Evolutionary conservation across 1,284 basidiomycete genomes (phyloP).

Genomic region (Cutaneotrichosporon cavernicola): DNA sequence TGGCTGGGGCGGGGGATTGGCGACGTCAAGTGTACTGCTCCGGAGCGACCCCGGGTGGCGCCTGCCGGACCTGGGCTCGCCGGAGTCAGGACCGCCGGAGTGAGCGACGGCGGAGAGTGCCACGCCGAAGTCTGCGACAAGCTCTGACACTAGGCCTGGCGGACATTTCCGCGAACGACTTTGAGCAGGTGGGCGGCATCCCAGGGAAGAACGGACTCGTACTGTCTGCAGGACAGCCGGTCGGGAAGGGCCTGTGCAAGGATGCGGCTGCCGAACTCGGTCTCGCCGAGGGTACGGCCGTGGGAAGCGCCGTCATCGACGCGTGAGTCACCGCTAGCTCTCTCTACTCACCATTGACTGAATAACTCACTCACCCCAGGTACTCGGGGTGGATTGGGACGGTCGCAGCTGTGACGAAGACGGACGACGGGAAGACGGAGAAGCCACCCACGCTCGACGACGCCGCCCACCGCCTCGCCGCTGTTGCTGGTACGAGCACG

Average conservation of each 20-base stretch:
- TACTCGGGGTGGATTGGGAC: conserved; percentile 99
- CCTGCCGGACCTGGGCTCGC: background rate
- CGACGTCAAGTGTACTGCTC: background rate
- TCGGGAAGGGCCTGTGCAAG: conserved; percentile 78
- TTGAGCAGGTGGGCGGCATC: conserved; percentile 73
- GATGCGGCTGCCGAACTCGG: conserved; percentile 82
- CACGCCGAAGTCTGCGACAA: background rate
- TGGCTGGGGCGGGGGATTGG: background rate
- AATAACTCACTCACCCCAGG: conserved; percentile 50
- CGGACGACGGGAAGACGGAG: conserved; percentile 56
- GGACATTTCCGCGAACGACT: conserved; percentile 59
- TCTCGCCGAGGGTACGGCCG: conserved; percentile 80
- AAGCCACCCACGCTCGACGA: conserved; percentile 63
- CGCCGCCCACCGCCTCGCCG: conserved; percentile 78
- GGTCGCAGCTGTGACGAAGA: conserved; percentile 73
- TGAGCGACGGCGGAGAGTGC: background rate
- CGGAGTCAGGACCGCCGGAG: too few species aligned
- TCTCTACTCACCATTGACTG: background rate
- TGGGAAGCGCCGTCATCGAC: conserved; percentile 93
- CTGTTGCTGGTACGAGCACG: conserved; percentile 92
- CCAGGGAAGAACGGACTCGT: conserved; percentile 62
- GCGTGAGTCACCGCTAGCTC: conserved; percentile 60
- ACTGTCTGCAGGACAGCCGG: conserved; percentile 86
- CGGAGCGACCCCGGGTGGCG: too few species aligned
- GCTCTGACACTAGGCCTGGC: conserved; percentile 33